A percentile compares a stretch with the other conserved stretches of the same genome.
These are phyloP conservation scores for Marasmius tenuissimus DNA, from an alignment of 1,284 basidiomycete genomes.

Conservation along the genomic window DNA sequence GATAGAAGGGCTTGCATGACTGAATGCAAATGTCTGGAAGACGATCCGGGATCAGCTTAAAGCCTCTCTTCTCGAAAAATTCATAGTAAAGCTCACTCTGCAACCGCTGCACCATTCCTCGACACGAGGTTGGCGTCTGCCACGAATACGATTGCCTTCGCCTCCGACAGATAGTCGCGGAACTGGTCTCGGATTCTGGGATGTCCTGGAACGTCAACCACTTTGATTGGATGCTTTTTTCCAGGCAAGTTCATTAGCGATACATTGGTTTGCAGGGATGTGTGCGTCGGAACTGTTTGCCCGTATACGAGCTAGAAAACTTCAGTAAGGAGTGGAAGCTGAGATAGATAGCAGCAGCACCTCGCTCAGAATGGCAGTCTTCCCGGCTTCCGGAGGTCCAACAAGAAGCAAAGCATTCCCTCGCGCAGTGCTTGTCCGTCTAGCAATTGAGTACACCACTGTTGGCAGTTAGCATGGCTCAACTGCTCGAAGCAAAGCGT, in stretches of 20 bases:
- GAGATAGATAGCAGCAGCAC: conserved; percentile 22
- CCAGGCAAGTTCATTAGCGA: conserved; percentile 43
- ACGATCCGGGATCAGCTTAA: not conserved
- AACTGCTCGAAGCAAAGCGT: not conserved
- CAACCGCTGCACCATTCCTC: conserved; percentile 67
- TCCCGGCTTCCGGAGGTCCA: conserved; percentile 72
- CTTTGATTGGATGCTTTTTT: conserved; percentile 42
- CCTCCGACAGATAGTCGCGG: conserved; percentile 56
- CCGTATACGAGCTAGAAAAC: conserved; percentile 59
- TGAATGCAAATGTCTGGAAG: conserved; percentile 64
- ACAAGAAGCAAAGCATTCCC: conserved; percentile 64
- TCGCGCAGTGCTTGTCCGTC: conserved; percentile 42
- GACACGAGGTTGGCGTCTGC: conserved; percentile 76
- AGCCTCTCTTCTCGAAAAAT: not conserved
- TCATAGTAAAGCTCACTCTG: conserved; percentile 59
- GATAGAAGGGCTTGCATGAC: conserved; percentile 69
- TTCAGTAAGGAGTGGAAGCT: not conserved
- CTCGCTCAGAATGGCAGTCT: conserved; percentile 62
- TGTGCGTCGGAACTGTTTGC: conserved; percentile 63
- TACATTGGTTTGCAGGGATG: conserved; percentile 72
- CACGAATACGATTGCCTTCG: conserved; percentile 70
- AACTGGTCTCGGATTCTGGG: conserved; percentile 74
- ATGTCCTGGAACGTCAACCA: conserved; percentile 78
- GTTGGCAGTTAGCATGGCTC: not conserved
- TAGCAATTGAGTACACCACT: conserved; percentile 38